These are phyloP conservation scores for Globisporangium abappressorium DNA, from an alignment of 352 stramenopile species.

Conservation along the genomic window DNA sequence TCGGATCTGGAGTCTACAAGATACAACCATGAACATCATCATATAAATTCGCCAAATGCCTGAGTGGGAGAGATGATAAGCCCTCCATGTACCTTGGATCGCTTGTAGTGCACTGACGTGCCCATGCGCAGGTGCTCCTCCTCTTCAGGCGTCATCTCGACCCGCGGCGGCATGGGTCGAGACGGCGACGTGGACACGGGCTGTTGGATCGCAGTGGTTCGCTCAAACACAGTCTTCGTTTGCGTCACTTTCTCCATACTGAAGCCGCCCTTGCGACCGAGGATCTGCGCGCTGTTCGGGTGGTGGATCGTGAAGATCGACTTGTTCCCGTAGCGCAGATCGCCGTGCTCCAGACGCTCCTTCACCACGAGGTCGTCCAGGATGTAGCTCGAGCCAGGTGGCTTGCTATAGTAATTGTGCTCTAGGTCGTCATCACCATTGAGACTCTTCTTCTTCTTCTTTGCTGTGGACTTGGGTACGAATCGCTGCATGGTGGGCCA, in stretches of 20 bases:
- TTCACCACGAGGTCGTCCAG: constrained; percentile 59
- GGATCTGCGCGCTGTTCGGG: constrained; percentile 26
- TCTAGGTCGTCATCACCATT: neutral
- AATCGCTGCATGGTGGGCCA: constrained; percentile 45
- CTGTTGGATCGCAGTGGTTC: neutral
- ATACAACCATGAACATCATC: neutral
- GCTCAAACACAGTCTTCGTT: constrained; percentile 25
- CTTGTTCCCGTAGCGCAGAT: constrained; percentile 39
- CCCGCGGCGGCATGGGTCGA: neutral
- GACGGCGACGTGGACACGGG: neutral
- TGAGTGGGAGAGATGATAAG: neutral
- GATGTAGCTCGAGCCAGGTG: constrained; percentile 21
- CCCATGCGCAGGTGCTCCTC: constrained; percentile 13
- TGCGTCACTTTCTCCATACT: constrained; percentile 12
- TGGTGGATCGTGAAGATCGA: constrained; percentile 58
- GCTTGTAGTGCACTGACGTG: constrained; percentile 15
- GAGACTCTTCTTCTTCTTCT: neutral
- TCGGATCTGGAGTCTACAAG: constrained; percentile 40
- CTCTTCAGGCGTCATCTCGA: constrained; percentile 9
- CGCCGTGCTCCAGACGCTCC: constrained; percentile 35
- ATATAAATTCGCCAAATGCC: constrained; percentile 10
- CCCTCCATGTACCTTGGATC: neutral
- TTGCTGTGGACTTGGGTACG: neutral
- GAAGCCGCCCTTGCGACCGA: constrained; percentile 26
- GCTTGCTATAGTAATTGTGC: neutral